These are phyloP conservation scores for Saccharomycopsis fermentans DNA, from an alignment of 805 yeast genomes.

Conservation along the genomic window DNA sequence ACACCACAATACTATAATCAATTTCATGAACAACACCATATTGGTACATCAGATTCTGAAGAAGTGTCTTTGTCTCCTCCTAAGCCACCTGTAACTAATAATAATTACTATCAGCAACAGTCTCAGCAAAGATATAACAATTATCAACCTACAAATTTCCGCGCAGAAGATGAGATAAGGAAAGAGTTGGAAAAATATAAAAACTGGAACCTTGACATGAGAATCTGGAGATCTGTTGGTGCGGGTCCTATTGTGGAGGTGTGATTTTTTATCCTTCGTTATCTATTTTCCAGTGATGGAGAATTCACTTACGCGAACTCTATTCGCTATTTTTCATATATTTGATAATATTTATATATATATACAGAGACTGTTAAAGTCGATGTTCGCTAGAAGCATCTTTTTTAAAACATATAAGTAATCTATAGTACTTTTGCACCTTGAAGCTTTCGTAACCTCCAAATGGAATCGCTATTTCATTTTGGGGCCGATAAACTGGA, in stretches of 20 bases:
- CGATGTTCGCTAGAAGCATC: too few species aligned
- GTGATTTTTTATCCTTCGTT: constrained; percentile 19
- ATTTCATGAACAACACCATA: not conserved
- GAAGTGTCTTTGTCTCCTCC: constrained; percentile 17
- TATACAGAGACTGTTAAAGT: not conserved
- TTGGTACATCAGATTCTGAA: constrained; percentile 12
- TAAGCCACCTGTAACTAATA: constrained; percentile 13
- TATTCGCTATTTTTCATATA: not conserved
- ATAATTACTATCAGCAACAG: not conserved
- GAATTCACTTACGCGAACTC: not conserved
- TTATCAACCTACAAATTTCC: constrained; percentile 11
- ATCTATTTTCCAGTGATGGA: not conserved
- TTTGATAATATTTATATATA: not conserved
- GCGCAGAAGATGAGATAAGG: constrained; percentile 40
- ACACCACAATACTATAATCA: not conserved
- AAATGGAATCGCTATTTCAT: too few species aligned
- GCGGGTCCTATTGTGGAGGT: constrained; percentile 50
- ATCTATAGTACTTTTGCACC: too few species aligned
- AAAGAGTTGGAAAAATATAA: constrained; percentile 62
- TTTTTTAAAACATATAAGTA: too few species aligned
- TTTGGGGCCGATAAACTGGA: too few species aligned
- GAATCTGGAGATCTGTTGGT: constrained; percentile 65
- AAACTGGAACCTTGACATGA: constrained; percentile 82
- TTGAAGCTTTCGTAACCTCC: too few species aligned
- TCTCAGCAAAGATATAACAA: not conserved